Percentiles rank a stretch among this genome's conserved stretches.
phyloP scores from a whole-genome alignment of 2,329 filamentous ascomycete species.

The Onygenales sp. region DNA sequence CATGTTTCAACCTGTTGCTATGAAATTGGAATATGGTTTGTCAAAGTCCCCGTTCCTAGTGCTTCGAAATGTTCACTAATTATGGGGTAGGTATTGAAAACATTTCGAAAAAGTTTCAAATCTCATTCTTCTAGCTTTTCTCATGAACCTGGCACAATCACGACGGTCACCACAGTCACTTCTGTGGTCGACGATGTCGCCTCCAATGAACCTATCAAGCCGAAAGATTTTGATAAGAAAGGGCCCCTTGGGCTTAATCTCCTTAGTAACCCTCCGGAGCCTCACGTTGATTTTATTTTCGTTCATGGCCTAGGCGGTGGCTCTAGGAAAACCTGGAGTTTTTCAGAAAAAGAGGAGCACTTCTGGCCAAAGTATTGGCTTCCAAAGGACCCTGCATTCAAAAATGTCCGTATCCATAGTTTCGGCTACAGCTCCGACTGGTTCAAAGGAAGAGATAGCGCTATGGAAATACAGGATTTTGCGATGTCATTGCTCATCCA shows the following conservation, averaged over 20 bases:
- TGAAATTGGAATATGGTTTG: no score
- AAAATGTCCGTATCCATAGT: conserved; percentile 22
- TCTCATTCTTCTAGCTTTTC: no score
- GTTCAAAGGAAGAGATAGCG: conserved; percentile 4
- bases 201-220: background rate
- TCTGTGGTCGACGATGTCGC: background rate
- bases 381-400: conserved; percentile 22
- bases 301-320: conserved; percentile 34
- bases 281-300: conserved; percentile 25
- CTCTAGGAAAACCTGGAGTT: conserved; percentile 28
- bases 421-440: conserved; percentile 31
- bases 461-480: background rate
- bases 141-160: no score
- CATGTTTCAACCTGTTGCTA: no score
- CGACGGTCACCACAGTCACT: background rate
- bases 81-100: no score
- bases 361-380: conserved; percentile 33
- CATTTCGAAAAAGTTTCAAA: background rate
- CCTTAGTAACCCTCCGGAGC: conserved; percentile 7
- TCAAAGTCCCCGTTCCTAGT: background rate
- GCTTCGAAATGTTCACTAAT: background rate
- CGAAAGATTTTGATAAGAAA: background rate
- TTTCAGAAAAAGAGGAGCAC: conserved; percentile 14
- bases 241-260: conserved; percentile 12
- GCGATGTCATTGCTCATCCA: background rate